Evolutionary conservation across 2,329 filamentous ascomycete species (phyloP), one percentile per base, ranked within the genome.

Genomic region (Trichophyton schoenleinii): DNA sequence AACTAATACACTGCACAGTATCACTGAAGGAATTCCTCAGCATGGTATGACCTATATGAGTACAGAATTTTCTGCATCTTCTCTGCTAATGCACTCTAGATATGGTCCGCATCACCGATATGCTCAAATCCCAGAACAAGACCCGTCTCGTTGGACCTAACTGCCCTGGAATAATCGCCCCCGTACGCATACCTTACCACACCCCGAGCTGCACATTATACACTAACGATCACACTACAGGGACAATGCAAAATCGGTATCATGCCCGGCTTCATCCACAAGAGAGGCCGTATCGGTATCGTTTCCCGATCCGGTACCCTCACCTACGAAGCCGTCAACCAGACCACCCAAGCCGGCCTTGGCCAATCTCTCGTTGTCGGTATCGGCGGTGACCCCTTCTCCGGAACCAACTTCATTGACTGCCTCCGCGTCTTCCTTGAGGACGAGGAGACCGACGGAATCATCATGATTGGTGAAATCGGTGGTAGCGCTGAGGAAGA

Each of bases 401-500:
- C 88, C 72, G 94, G 94, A 70, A 97, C 94, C 78, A 97, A 96
- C 85, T 99, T 97, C 82, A 97, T 99, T 79, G 94, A 99, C 84
- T 96, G 92, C 83, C 83, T 99, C 70, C 88, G 89, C 74, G 90
- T 97, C 74, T 99, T 99, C 85, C 85, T 96, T 70, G 82, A 95
- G 77, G 94, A 99, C 76, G 83, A 87, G 75, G 90, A 96, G 80
- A 99, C 94, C 44, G 94, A 99, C 74, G 94, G 94, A 74, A 96
- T 99, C 79, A 96, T 99, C 81, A 96, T 99, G 94, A 97, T 99
- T 75, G 94, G 94, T 74, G 94, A 97, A 81, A 97, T 99, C 74
- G 94, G 94, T 78, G 94, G 94, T 66, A 89, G 88, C 64, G 94
- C 94, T 63, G 94, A 99, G 81, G 94, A 99, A 81, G 94, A 99